Evolutionary conservation across 1,284 basidiomycete genomes (phyloP).

Genomic region (Ustilago nuda): DNA sequence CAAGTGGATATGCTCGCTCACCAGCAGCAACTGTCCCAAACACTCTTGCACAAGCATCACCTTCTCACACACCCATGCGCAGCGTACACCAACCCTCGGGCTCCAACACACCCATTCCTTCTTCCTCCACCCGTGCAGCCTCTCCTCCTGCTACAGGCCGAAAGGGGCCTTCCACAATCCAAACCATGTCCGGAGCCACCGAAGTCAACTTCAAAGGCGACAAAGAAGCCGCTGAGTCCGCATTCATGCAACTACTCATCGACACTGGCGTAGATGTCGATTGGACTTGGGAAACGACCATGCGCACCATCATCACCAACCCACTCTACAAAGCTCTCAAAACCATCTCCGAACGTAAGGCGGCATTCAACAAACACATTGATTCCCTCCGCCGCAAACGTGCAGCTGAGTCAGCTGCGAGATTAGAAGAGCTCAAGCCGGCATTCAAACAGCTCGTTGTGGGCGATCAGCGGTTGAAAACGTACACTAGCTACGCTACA

Average conservation of each 20-base stretch:
- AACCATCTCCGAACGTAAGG: constrained; percentile 92
- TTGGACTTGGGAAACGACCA: constrained; percentile 98
- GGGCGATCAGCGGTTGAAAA: constrained; percentile 46
- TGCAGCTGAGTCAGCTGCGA: constrained; percentile 39
- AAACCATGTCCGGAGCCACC: constrained; percentile 30
- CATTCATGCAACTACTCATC: constrained; percentile 87
- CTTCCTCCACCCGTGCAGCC: constrained; percentile 3
- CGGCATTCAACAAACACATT: constrained; percentile 74
- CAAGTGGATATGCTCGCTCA: constrained; percentile 11
- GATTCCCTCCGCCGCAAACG: constrained; percentile 59
- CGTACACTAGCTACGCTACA: constrained; percentile 55
- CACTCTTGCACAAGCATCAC: constrained; percentile 17
- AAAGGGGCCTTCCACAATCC: not conserved
- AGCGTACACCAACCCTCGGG: constrained; percentile 12
- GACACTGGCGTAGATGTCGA: constrained; percentile 87
- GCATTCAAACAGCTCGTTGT: constrained; percentile 33
- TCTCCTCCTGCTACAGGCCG: not conserved
- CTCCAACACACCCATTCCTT: constrained; percentile 29
- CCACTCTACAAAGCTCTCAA: constrained; percentile 95
- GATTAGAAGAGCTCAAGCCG: constrained; percentile 55
- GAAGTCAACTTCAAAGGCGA: constrained; percentile 75
- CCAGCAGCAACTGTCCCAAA: constrained; percentile 13
- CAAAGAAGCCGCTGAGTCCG: constrained; percentile 89
- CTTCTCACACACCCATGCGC: constrained; percentile 20
- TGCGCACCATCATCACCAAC: constrained; percentile 97